These are phyloP conservation scores for Talaromyces funiculosus DNA, from an alignment of 2,329 filamentous ascomycete species.

Conservation along the genomic window DNA sequence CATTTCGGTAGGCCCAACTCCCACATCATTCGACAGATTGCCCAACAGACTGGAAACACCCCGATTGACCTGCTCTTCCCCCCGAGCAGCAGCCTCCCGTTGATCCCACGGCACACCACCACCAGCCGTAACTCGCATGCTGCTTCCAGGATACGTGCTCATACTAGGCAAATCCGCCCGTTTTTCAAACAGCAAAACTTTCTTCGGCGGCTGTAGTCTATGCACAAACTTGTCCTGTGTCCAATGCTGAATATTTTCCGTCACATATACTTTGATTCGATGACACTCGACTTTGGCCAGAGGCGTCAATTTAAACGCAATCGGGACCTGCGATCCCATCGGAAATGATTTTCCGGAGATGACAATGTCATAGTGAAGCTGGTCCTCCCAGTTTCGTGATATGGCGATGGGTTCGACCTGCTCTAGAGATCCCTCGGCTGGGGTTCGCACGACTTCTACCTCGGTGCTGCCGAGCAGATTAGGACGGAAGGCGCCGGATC, in stretches of 20 bases:
- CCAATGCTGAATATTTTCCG: constrained; percentile 87
- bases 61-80: constrained; percentile 49
- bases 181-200: constrained; percentile 84
- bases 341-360: constrained; percentile 95
- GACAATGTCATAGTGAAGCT: constrained; percentile 91
- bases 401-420: constrained; percentile 92
- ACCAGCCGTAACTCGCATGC: constrained; percentile 69
- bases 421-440: constrained; percentile 80
- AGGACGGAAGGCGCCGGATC: constrained; percentile 81
- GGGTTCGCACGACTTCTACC: constrained; percentile 75
- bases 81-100: constrained; percentile 51
- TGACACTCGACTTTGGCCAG: constrained; percentile 91
- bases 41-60: constrained; percentile 69
- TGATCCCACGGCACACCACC: constrained; percentile 68
- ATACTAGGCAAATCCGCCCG: constrained; percentile 70
- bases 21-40: constrained; percentile 68
- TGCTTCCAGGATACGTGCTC: constrained; percentile 67
- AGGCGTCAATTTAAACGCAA: constrained; percentile 89
- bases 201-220: constrained; percentile 74
- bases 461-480: constrained; percentile 80
- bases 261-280: constrained; percentile 84
- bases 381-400: constrained; percentile 88
- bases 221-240: constrained; percentile 80
- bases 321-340: constrained; percentile 78
- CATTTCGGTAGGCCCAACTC: constrained; percentile 84